Evolutionary conservation across 2,329 filamentous ascomycete genomes (phyloP), one percentile per base, ranked within the genome.

Genomic region (Colletotrichum theobromicola): DNA sequence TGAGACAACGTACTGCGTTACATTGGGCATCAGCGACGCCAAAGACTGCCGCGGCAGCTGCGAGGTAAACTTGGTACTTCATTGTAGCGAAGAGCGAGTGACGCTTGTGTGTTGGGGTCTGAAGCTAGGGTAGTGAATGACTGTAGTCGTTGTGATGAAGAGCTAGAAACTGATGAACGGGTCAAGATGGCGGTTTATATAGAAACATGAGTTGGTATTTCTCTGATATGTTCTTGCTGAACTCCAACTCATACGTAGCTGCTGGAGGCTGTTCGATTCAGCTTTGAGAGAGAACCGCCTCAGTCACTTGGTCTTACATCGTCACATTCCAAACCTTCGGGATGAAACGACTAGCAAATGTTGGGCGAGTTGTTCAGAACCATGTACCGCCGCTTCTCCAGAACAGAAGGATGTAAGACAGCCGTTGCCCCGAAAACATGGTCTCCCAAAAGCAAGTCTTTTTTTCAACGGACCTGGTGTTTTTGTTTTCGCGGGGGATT

Each of bases 11-110:
- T 68, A 68, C 66, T 32, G 66, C 66, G n/a, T 68, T 50, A 37
- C 66, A 68, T 30, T 68, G 66, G 21, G 66, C 66, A n/a, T 68
- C 66, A n/a, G 28, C 66, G n/a, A 46, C 10, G n/a, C 66, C 55
- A 34, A 61, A 60, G 18, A n/a, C 66, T 50, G 35, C 35, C 18
- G 35, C 66, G 26, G 55, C 53, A 16, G 55, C 55, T 28, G 35
- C 35, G 35, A 68, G 26, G 55, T 68, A 68, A 26, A n/a, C n/a
- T 24, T 60, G 18, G 55, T 46, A 60, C 53, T 68, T 68, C 66
- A 68, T 68, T 9, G 13, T 26, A 61, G 18, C 30, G 35, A 61
- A 61, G 53, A 46, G 53, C 24, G 66, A 46, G 55, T 50, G 24
- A 32, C 30, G 34, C 15, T 37, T 42, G 34, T 4, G 66, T 68